Evolutionary conservation across 495 filamentous ascomycete species (phyloP), one percentile per base, ranked within the genome.

Genomic region (Penicillium psychrofluorescens): DNA sequence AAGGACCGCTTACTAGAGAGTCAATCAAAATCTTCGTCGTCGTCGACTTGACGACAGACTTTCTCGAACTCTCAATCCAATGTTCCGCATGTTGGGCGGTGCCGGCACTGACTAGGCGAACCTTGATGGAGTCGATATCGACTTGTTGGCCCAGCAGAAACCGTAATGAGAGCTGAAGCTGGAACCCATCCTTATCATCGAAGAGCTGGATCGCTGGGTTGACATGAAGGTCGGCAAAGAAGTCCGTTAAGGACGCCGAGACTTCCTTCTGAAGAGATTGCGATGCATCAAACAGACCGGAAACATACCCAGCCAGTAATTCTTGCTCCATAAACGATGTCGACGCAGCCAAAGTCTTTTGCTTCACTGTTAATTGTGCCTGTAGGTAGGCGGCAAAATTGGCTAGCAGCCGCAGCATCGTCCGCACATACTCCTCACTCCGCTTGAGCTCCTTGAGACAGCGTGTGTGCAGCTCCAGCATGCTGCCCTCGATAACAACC

Each of bases 401-500:
- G 6, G 81, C 77, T 29, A 97, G 57, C 10, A 95, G 70, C 50
- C 84, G 82, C 11, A 94, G 69, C 29, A 88, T 68, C 15, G 85
- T 78, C 11, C 78, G 79, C 38, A 88, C 78, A 52, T 90, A 94
- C 41, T 96, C 91, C 35, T 91, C 86, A 46, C 78, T 77, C 12
- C 78, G 76, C 35, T 82, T 64, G 13, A 95, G 74, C 53, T 86
- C 72, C 55, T 88, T 85, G 38, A 97, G 73, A 63, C 88, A 96
- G 31, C 78, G 78, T 4, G 88, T 81, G 59, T 94, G 88, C 74
- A 96, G 83, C 39, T 86, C 76, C 27, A 98, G 71, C 77, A 95
- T 86, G 2, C 79, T 81, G 9, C 85, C 75, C 56, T 95, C 89
- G 10, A 95, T 70, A 5, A 84, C 63, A 35, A 72, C 78, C 92